Conservation (phyloP, 2,329 filamentous ascomycete genomes). For the Alternaria alternata region DNA sequence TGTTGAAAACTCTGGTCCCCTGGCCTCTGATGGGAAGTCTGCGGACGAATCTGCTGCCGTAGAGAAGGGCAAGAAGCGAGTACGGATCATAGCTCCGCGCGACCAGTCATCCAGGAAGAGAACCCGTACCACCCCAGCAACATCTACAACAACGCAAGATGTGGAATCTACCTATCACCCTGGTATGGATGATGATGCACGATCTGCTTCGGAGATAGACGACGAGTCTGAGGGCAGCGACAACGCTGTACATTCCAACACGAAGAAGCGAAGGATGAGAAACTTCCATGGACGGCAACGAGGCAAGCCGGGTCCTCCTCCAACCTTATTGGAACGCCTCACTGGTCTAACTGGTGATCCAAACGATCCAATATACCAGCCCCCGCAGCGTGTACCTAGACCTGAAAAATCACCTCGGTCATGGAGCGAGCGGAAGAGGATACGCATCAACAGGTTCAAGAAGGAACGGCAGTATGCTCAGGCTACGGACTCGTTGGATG, state of each 20-base stretch:
- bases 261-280: conserved; percentile 14
- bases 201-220: conserved; percentile 21
- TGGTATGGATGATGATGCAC: conserved; percentile 19
- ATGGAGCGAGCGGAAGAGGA: conserved; percentile 28
- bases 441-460: conserved; percentile 15
- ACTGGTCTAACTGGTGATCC: conserved; percentile 46
- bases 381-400: conserved; percentile 17
- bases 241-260: conserved; percentile 3
- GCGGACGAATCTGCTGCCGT: neutral
- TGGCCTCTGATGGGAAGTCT: neutral
- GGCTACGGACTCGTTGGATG: conserved; percentile 29
- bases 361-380: conserved; percentile 38
- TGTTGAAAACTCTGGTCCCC: neutral
- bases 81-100: conserved; percentile 24
- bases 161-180: conserved; percentile 5
- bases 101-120: conserved; percentile 24
- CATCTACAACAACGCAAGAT: neutral
- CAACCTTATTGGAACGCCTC: conserved; percentile 45
- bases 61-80: conserved; percentile 30
- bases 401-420: conserved; percentile 1
- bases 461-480: conserved; percentile 28
- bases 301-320: conserved; percentile 18
- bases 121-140: conserved; percentile 2
- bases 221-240: conserved; percentile 8
- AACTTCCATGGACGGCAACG: conserved; percentile 12